phyloP scores from a whole-genome alignment of 225 moss, liverwort and hornwort genomes.

The Thuidium tamariscinum region DNA sequence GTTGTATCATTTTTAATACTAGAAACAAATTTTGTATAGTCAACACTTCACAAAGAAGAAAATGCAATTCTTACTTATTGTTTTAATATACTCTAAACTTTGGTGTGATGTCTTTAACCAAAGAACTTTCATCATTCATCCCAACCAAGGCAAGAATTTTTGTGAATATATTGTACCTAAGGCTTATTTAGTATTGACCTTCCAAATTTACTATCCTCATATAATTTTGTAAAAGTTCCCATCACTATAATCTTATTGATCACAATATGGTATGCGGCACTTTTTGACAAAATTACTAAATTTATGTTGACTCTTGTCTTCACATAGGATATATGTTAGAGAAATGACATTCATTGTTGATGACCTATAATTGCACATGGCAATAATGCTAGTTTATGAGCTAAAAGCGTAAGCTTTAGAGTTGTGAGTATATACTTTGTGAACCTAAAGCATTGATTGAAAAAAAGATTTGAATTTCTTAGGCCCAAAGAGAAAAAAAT shows the following conservation, averaged over 20 bases:
- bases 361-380: background rate
- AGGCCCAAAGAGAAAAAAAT: too few species aligned
- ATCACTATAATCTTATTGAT: background rate
- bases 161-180: fast-evolving
- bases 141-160: background rate
- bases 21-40: fast-evolving
- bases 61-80: background rate
- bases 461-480: too few species aligned
- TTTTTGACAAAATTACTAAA: background rate
- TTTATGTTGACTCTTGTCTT: fast-evolving
- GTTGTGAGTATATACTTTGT: too few species aligned
- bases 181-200: background rate
- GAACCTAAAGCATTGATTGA: too few species aligned
- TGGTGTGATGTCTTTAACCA: background rate
- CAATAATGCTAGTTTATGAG: too few species aligned
- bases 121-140: background rate
- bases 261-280: too few species aligned
- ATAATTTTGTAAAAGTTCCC: background rate
- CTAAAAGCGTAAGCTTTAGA: too few species aligned
- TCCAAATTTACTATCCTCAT: fast-evolving
- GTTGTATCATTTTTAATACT: background rate
- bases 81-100: background rate
- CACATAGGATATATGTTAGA: fast-evolving
- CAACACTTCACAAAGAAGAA: fast-evolving
- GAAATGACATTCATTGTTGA: background rate